Evolutionary conservation across 495 filamentous ascomycete species (phyloP), one percentile per base, ranked within the genome.

Genomic region (Trichocladium antarcticum): DNA sequence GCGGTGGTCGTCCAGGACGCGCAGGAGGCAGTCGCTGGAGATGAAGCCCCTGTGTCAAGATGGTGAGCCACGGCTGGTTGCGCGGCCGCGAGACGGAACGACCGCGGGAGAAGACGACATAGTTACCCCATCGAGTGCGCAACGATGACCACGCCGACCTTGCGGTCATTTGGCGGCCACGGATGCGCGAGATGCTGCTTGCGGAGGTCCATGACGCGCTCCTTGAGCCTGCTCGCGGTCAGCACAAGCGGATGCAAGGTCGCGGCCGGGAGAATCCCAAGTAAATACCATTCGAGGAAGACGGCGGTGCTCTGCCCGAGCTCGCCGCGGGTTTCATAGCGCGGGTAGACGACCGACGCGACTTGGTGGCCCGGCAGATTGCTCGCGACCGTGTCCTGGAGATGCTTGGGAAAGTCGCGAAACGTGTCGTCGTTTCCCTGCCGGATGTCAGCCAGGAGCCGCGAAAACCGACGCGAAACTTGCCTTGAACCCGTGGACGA

Each of bases 401-500:
- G 72, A 49, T 92, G 80, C 42, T 81, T 68, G 21, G 85, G 86
- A 52, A 93, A 93, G 3, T 67, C 71, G 19, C 70, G 72, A 50
- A 98, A 98, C 21, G 92, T 98, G 62, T 89, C 79, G 60, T 95
- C 87, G 51, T 76, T 78, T 22, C 90, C 90, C 87, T 94, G 56
- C 21, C 28, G 35, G 6, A 27, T 55, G 11, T 40, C 12, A n/a
- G n/a, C n/a, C n/a, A n/a, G n/a, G 14, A 22, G 12, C 34, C 12
- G 32, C 15, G 5, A 37, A 37, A 14, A 28, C 2, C 14, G 27
- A 39, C 9, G 11, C 31, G 7, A n/a, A n/a, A 35, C 64, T 47
- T 59, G 87, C 87, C 78, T 95, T 95, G 73, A 96, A 97, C 11
- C 90, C 90, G 58, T 97, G 90, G 37, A 96, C 82, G 67, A 94